Evolutionary conservation across 805 yeast genomes (phyloP), one percentile per base, ranked within the genome.

Genomic region (Schwanniomyces sp.): DNA sequence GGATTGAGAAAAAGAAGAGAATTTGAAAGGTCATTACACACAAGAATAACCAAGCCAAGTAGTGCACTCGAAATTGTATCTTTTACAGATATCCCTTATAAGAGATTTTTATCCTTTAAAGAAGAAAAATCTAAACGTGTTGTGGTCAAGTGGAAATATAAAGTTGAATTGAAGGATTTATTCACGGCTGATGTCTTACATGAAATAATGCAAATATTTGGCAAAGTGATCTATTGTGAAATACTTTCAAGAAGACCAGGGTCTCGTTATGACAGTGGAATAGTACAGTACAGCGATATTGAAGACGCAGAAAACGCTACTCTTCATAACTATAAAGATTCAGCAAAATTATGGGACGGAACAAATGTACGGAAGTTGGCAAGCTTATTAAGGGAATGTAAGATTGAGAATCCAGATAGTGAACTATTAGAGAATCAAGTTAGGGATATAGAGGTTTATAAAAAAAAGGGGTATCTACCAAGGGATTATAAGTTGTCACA

Each of bases 301-400:
- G 57, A 52, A 1, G 61, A 62, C 37, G 68, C 75, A 2, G 55
- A 56, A 1, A 48, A 54, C 26, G 82, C 83, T 2, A 46, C 64
- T 8, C 45, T 51, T 4, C 76, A 79, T 52, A 73, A 79, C 52
- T 80, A 71, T 56, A 60, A 63, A 1, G 55, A 54, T 27, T 66
- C 76, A 14, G 76, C 72, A 8, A 57, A 61, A 12, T 52, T 74
- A 32, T 79, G 84, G 84, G 79, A 78, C 54, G 67, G 67, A 1
- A 58, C 72, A 1, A 68, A 66, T 1, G 70, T 76, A 14, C 51
- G 80, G 21, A 75, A 70, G 53, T 51, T 76, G 36, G 78, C 82
- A 7, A 76, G 81, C 47, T 62, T 80, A 41, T 53, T 80, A 28
- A 57, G 83, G 49, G 65, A 54, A 11, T 70, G 75, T 45, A 49